phyloP scores from a whole-genome alignment of 2,329 filamentous ascomycete species.

The Claviceps maximensis region DNA sequence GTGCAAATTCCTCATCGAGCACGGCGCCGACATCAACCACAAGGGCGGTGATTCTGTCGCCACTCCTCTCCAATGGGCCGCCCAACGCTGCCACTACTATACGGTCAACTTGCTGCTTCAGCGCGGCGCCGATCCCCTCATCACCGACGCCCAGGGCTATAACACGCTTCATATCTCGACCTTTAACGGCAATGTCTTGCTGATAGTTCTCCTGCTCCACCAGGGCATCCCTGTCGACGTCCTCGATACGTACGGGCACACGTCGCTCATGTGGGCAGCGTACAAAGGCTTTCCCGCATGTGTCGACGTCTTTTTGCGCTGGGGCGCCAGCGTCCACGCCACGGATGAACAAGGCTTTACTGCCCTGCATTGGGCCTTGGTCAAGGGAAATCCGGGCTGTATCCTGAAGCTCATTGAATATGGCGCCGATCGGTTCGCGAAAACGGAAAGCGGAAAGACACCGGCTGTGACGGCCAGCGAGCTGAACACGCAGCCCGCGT shows the following conservation, averaged over 20 bases:
- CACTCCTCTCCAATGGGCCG: slow-evolving; percentile 92
- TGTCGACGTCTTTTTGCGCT: slow-evolving; percentile 83
- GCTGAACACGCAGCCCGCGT: slow-evolving; percentile 73
- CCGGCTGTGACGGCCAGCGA: slow-evolving; percentile 75
- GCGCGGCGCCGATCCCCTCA: slow-evolving; percentile 80
- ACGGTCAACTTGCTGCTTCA: slow-evolving; percentile 85
- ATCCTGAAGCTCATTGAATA: slow-evolving; percentile 94
- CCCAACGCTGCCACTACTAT: slow-evolving; percentile 93
- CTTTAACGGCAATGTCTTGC: slow-evolving; percentile 88
- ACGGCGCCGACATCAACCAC: slow-evolving; percentile 80
- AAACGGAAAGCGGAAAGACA: slow-evolving; percentile 82
- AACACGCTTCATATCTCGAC: slow-evolving; percentile 96
- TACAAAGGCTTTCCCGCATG: slow-evolving; percentile 93
- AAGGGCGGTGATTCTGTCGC: slow-evolving; percentile 93
- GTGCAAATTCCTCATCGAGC: slow-evolving; percentile 82
- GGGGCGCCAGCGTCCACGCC: slow-evolving; percentile 88
- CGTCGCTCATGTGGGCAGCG: slow-evolving; percentile 94
- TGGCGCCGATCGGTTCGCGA: slow-evolving; percentile 82
- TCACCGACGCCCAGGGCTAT: slow-evolving; percentile 91
- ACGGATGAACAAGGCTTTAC: slow-evolving; percentile 88
- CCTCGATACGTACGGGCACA: slow-evolving; percentile 79
- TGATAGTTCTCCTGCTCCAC: slow-evolving; percentile 80
- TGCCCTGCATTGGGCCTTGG: slow-evolving; percentile 88
- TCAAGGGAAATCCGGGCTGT: slow-evolving; percentile 80
- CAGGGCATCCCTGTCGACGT: slow-evolving; percentile 93